These are phyloP conservation scores for Phialemonium atrogriseum DNA, from an alignment of 2,329 filamentous ascomycete species.

Conservation along the genomic window DNA sequence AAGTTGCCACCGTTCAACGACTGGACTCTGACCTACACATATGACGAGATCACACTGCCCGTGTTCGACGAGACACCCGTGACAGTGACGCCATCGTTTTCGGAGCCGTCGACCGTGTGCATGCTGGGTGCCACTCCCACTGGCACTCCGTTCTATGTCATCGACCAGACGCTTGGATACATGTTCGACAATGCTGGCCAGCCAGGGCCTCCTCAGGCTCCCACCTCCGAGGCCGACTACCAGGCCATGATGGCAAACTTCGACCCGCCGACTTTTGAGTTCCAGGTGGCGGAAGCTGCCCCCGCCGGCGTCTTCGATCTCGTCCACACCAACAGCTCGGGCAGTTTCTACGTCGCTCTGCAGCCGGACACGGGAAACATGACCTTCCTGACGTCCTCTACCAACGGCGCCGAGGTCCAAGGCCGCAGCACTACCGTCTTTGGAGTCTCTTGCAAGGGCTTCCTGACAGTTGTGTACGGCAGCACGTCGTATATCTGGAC, in stretches of 20 bases:
- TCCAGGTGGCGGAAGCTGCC: background rate
- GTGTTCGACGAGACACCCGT: background rate
- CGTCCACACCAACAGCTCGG: background rate
- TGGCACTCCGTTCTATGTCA: background rate
- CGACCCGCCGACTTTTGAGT: background rate
- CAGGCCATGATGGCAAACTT: background rate
- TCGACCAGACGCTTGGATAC: background rate
- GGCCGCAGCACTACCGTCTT: slow-evolving; percentile 3
- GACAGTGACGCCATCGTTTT: background rate
- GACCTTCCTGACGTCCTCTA: background rate
- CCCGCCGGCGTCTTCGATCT: background rate
- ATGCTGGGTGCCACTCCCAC: background rate
- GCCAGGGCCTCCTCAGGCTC: background rate
- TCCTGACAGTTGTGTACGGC: background rate
- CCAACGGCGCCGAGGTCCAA: background rate
- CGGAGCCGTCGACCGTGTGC: background rate
- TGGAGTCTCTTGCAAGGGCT: slow-evolving; percentile 3
- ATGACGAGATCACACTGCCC: slow-evolving; percentile 3
- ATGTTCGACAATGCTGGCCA: background rate
- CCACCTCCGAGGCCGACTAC: background rate
- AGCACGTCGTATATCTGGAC: background rate
- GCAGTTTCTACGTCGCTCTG: slow-evolving; percentile 1
- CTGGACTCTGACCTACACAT: slow-evolving; percentile 4
- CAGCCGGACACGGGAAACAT: background rate
- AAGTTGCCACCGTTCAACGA: slow-evolving; percentile 1